These are phyloP conservation scores for Aegilops bicornis DNA, from an alignment of 176 grass and related monocot species.

Conservation along the genomic window DNA sequence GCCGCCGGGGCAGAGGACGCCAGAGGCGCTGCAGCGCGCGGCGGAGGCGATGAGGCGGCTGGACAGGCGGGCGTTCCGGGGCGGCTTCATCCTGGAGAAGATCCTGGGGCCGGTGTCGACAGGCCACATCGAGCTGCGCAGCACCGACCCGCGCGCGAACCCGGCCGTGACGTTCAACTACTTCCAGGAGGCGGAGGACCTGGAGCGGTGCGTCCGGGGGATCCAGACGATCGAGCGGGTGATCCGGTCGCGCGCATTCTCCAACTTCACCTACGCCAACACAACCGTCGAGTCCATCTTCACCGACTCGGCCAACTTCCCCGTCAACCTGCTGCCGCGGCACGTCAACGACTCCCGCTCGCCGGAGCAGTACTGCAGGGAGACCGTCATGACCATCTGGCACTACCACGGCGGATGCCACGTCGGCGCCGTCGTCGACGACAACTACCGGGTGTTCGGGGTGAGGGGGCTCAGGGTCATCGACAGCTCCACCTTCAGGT, in stretches of 20 bases:
- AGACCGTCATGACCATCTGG: constrained; percentile 85
- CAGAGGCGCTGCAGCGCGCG: constrained; percentile 51
- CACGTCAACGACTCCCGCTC: constrained; percentile 62
- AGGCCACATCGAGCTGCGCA: constrained; percentile 62
- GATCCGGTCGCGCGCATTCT: constrained; percentile 56
- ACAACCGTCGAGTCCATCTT: constrained; percentile 52
- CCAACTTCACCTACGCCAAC: constrained; percentile 67
- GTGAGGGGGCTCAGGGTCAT: constrained; percentile 57
- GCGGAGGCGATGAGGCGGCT: constrained; percentile 53
- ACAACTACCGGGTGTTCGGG: constrained; percentile 70
- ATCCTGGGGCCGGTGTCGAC: constrained; percentile 66
- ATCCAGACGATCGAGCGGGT: constrained; percentile 61
- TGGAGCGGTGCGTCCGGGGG: constrained; percentile 55
- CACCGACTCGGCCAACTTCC: constrained; percentile 53
- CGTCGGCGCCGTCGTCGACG: constrained; percentile 70
- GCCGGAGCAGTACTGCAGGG: constrained; percentile 73
- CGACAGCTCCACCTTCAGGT: constrained; percentile 71
- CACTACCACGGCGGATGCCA: constrained; percentile 89
- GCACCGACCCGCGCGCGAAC: constrained; percentile 55
- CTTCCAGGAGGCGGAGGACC: constrained; percentile 72
- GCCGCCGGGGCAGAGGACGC: constrained; percentile 68
- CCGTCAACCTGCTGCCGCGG: constrained; percentile 66
- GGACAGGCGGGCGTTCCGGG: constrained; percentile 50
- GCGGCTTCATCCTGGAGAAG: constrained; percentile 91
- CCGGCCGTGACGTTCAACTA: constrained; percentile 94